Evolutionary conservation across 768 basidiomycete species (phyloP), one percentile per base, ranked within the genome.

Genomic region (Amanita exitialis): DNA sequence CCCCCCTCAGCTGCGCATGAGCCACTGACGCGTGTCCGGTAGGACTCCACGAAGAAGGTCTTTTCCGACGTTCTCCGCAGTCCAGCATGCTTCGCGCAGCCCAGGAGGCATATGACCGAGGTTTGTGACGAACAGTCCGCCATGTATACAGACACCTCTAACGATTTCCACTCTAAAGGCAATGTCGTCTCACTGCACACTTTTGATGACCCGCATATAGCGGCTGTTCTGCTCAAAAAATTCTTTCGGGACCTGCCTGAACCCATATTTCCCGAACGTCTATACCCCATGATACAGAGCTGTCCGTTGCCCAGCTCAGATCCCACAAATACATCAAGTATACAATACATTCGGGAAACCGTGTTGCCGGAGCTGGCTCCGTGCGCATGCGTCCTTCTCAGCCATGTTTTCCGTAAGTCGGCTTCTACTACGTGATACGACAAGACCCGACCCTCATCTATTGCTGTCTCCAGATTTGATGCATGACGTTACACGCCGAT

Each of bases 201-300:
- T 1, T 91, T 87, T 59, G 75, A 73, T 0, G 89, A 91, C 58
- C 83, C 87, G 5, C 76, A 88, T 63, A 74, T 93, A 1, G 86
- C 88, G 3, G 88, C 90, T 7, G 90, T 92, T 1, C 71, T 93
- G 32, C 67, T 93, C 49, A 92, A 93, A 70, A 90, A 89, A 61
- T 91, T 86, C 61, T 66, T 93, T 21, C 78, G 87, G 34, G 87
- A 90, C 62, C 69, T 93, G 1, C 87, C 88, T 1, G 74, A 79
- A 46, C 85, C 90, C 3, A 66, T 88, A n/a, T 87, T 93, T 56
- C 77, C 83, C 0, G 87, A 89, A 64, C 63, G 60, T 4, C 63
- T 83, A 12, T 92, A 90, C 63, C 72, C 79, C 5, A 48, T 71
- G 32, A 79, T 92, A 36, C 75, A 74, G 34, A 73, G 75, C 51